Base-by-base conservation (phyloP, 352 stramenopile genomes). In the Phytophthora agathidicida region DNA sequence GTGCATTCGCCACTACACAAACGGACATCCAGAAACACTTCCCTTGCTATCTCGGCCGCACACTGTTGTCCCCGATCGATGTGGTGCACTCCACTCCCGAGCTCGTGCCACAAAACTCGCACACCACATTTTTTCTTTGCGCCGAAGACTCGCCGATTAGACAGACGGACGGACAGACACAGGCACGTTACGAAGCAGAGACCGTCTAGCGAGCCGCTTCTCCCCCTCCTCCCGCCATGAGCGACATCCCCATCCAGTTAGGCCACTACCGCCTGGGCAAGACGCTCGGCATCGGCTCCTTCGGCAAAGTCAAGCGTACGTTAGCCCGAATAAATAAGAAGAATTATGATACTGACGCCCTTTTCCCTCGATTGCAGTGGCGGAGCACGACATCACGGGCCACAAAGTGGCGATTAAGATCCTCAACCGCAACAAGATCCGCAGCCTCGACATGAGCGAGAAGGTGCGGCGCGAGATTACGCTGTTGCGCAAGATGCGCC, bases 351-450 rank as follows among this genome's bases (percentile, higher is more conserved):
- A n/a, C n/a, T n/a, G n/a, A n/a, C n/a, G n/a, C n/a, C n/a, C 2
- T 20, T 47, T 23, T 24, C 2, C 10, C 11, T 26, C 9, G 17
- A 35, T 16, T 37, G 45, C 26, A 98, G 89, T 99, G 55, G 98
- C 96, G 5, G 97, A 98, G 39, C 98, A 99, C 85, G 89, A 98
- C 49, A 93, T 98, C 61, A 99, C 98, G 48, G 94, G 96, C 23
- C 93, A 99, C 64, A 99, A 99, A 68, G 98, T 99, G 22, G 98
- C 98, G 28, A 98, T 99, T 45, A 99, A 99, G 83, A 99, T 99
- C 65, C 76, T 99, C 14, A 99, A 99, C 79, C 97, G 98, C 64
- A 94, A 93, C 59, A 99, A 99, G 67, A 99, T 99, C 77, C 97
- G 97, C 52, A 92, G 97, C 53, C 86, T 99, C 24, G 96, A 98